Base-by-base conservation (phyloP, 139 green algal species). In the Coelastrella sp. region DNA sequence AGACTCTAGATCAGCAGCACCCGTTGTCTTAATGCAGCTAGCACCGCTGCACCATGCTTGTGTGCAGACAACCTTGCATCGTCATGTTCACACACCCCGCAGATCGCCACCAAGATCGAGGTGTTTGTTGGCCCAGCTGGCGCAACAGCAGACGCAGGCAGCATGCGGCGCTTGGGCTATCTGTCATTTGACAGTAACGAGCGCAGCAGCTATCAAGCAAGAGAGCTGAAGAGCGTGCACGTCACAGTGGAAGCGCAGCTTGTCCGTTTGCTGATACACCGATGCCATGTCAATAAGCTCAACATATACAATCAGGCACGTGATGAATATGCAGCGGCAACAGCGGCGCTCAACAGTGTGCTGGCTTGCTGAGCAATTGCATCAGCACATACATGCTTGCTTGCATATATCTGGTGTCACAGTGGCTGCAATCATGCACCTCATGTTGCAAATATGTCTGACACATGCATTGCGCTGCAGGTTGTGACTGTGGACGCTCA, bases 221-320 rank as follows among this genome's bases (percentile, higher is more conserved):
- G 96, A 5, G 96, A 99, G 91, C 92, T 99, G 2, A 99, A 98
- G 86, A 97, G 90, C 68, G 94, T 98, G 84, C 90, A 96, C 40
- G 89, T 98, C n/a, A 93, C 92, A 78, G 72, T 86, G 35, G 76
- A 86, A 30, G 92, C 88, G 0, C 37, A 79, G 25, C 43, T 91
- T 37, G 72, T 99, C 23, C 87, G 89, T 7, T 77, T 99, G 3
- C 71, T 97, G 11, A 83, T 98, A 41, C 91, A 96, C 74, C 84
- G 89, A 25, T 96, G 93, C 88, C 96, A 98, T 83, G 85, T 94
- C 51, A 99, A 99, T 89, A 94, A 93, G 66, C 92, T 94, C 45
- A 99, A 99, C 90, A 94, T 94, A 13, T 95, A 97, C 90, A 94
- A 94, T 83, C 95, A 98, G 92, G 94, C 94, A 43, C 45, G n/a